These are phyloP conservation scores for Begonia loranthoides DNA, from an alignment of 306 rosid genomes.

Conservation along the genomic window DNA sequence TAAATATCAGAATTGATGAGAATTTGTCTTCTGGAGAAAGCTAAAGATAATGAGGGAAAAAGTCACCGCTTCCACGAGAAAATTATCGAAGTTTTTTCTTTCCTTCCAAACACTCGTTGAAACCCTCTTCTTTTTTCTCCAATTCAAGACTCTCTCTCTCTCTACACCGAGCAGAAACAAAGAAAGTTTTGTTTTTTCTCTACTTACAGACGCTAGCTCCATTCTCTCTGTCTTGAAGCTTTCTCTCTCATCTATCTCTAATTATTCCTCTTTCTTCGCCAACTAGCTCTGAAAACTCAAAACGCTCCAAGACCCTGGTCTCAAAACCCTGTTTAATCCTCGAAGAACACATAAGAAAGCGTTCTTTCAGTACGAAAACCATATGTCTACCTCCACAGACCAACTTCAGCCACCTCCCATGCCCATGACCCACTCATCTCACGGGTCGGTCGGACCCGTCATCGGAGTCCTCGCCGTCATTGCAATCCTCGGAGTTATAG, in stretches of 20 bases:
- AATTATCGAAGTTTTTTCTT: no score
- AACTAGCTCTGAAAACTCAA: not conserved
- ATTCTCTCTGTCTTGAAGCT: not conserved
- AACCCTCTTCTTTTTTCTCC: no score
- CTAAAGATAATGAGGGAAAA: no score
- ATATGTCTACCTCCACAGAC: constrained; percentile 36
- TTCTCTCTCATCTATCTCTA: not conserved
- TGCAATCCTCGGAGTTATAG: constrained; percentile 43
- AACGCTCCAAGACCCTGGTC: not conserved
- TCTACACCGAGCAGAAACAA: no score
- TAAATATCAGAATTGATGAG: no score
- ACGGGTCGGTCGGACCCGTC: constrained; percentile 63
- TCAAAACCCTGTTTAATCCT: not conserved
- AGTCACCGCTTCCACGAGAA: no score
- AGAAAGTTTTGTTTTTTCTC: no score
- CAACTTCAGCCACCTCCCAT: constrained; percentile 33
- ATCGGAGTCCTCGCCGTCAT: constrained; percentile 58
- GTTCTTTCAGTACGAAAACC: not conserved
- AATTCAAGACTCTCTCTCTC: no score
- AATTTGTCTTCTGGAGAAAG: no score
- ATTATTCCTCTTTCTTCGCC: not conserved
- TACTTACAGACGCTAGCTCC: no score
- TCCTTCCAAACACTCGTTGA: no score
- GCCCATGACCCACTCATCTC: constrained; percentile 30
- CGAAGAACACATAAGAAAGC: not conserved